Evolutionary conservation across 305 asterid species (phyloP).

Genomic region (Coffea humblotiana): DNA sequence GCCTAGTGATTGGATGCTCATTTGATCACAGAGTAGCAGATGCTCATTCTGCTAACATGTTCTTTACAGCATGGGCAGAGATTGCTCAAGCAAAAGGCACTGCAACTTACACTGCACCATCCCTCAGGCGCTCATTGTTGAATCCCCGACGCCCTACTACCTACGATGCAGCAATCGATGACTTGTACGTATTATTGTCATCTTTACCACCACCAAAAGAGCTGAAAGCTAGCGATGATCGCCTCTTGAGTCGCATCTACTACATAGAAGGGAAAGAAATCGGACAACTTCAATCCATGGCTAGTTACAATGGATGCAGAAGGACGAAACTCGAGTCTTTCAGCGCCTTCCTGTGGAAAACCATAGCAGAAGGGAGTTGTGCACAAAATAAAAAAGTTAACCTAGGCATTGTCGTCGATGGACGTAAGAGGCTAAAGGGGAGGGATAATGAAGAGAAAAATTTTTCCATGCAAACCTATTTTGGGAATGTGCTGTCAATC

Average conservation of each 20-base stretch:
- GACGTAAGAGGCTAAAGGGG: slow-evolving; percentile 37
- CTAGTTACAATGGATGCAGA: slow-evolving; percentile 32
- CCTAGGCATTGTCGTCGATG: slow-evolving; percentile 55
- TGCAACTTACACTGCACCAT: slow-evolving; percentile 34
- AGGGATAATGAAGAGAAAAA: not conserved
- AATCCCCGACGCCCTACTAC: slow-evolving; percentile 54
- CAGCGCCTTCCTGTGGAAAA: slow-evolving; percentile 56
- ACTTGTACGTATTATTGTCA: slow-evolving; percentile 39
- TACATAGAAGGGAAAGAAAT: slow-evolving; percentile 37
- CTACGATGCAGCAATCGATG: slow-evolving; percentile 40
- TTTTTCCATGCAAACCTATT: slow-evolving; percentile 35
- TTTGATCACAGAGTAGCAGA: slow-evolving; percentile 67
- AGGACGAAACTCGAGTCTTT: slow-evolving; percentile 53
- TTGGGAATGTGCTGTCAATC: slow-evolving; percentile 60
- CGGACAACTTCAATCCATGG: slow-evolving; percentile 38
- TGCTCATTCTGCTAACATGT: slow-evolving; percentile 67
- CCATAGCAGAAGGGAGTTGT: slow-evolving; percentile 32
- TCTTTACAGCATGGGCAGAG: slow-evolving; percentile 59
- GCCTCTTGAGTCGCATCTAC: slow-evolving; percentile 47
- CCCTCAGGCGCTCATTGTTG: slow-evolving; percentile 54
- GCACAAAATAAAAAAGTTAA: slow-evolving; percentile 27
- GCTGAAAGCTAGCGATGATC: not conserved
- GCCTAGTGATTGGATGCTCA: slow-evolving; percentile 54
- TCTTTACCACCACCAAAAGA: slow-evolving; percentile 32
- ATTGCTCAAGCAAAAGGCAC: slow-evolving; percentile 33